Conservation (phyloP, 139 green algal species). For the Micractinium sp. region DNA sequence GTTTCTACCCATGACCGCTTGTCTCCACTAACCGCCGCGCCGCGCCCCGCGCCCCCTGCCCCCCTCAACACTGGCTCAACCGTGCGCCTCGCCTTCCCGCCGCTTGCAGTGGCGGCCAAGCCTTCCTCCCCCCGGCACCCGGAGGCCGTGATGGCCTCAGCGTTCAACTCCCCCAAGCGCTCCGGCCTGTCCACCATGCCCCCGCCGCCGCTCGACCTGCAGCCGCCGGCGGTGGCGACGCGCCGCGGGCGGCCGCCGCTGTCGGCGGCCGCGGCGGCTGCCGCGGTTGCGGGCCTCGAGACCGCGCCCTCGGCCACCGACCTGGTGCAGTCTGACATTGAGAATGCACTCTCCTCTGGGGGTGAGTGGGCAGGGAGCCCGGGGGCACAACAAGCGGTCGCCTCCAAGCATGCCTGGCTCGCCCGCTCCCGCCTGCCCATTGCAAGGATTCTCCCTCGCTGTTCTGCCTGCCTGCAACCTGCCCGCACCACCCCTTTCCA, state of each 20-base stretch:
- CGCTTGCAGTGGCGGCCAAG: background rate
- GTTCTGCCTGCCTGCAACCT: no score
- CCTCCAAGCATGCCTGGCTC: no score
- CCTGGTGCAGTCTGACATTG: slow-evolving; percentile 8
- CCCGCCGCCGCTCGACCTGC: background rate
- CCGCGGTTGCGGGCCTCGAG: background rate
- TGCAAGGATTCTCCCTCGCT: no score
- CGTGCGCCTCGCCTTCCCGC: background rate
- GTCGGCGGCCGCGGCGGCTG: background rate
- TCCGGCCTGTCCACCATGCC: background rate
- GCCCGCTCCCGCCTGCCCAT: no score
- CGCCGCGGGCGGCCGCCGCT: no score
- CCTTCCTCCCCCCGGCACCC: background rate
- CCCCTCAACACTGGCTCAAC: background rate
- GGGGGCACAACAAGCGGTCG: no score
- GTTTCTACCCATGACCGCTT: no score
- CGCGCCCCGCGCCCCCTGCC: background rate
- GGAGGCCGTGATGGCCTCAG: background rate
- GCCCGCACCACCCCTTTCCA: no score
- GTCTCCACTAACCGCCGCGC: no score
- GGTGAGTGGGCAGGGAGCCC: no score
- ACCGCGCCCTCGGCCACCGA: slow-evolving; percentile 24
- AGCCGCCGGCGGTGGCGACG: background rate
- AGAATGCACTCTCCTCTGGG: no score
- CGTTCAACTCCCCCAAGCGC: slow-evolving; percentile 28